These are phyloP conservation scores for Galerina marginata DNA, from an alignment of 768 basidiomycete genomes.

Conservation along the genomic window DNA sequence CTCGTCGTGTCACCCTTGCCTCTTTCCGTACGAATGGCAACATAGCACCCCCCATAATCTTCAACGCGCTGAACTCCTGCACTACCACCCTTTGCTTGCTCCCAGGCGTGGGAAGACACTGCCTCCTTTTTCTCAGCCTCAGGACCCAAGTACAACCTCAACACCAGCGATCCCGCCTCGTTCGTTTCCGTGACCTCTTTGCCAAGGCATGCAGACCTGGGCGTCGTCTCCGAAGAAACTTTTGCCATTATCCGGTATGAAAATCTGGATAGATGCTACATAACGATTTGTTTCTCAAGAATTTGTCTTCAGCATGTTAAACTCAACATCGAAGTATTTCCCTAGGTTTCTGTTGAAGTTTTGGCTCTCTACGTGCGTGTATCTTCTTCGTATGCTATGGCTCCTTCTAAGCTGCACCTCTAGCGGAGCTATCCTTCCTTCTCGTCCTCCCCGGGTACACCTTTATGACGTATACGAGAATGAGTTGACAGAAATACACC, in stretches of 20 bases:
- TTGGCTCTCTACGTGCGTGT: conserved; percentile 48
- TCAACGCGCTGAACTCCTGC: not conserved
- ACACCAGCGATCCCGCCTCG: not conserved
- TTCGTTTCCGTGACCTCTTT: not conserved
- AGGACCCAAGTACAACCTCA: not conserved
- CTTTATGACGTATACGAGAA: conserved; percentile 59
- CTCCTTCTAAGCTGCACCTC: not conserved
- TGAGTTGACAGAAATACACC: conserved; percentile 49
- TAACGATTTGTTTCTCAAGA: not conserved
- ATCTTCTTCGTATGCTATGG: not conserved
- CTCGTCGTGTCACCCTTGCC: not conserved
- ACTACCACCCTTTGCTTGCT: not conserved
- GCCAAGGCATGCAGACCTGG: conserved; percentile 14
- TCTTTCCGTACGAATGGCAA: conserved; percentile 1
- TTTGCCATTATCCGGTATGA: conserved; percentile 4
- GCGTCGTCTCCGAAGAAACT: not conserved
- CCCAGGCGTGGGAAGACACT: conserved; percentile 12
- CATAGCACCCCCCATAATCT: not conserved
- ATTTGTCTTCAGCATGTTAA: conserved; percentile 20
- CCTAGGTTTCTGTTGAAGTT: conserved; percentile 55
- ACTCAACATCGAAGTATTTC: conserved; percentile 40
- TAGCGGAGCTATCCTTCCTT: conserved; percentile 29
- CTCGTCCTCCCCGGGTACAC: conserved; percentile 49
- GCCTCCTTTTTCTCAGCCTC: conserved; percentile 12
- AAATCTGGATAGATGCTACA: not conserved